Evolutionary conservation across 2,329 filamentous ascomycete genomes (phyloP), one percentile per base, ranked within the genome.

Genomic region (Geosmithia morbida): DNA sequence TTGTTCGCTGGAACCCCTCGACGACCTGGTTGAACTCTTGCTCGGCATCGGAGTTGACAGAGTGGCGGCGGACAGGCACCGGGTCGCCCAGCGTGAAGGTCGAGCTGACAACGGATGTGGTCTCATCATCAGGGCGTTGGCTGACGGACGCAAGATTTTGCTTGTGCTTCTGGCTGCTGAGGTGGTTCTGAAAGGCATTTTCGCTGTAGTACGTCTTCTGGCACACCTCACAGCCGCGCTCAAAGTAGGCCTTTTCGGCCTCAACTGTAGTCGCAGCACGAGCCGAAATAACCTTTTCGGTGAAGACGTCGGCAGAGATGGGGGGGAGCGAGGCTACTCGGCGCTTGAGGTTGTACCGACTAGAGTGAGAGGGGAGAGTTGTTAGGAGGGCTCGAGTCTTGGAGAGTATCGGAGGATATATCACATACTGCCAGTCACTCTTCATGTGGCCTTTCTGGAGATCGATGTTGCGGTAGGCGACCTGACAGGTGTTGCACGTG

Each of bases 401-500:
- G 11, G 18, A 44, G 13, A 44, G 13, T 11, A 37, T 11, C 11
- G 33, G 17, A 5, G 10, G 26, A 22, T 3, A 19, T 33, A n/a
- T 16, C 5, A 81, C 86, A 69, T 75, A 92, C 85, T 98, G 90
- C 92, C 92, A 98, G 69, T 98, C 92, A 57, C 84, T 92, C 65
- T 92, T 88, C 92, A 98, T 98, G 63, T 98, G 92, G 39, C 79
- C 82, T 62, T 92, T 83, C 68, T 98, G 92, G 48, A 94, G 75
- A 61, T 97, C 90, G 63, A 86, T 88, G 61, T 87, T 88, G 54
- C 90, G 83, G 68, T 97, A 98, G 46, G 90, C 92, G 56, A 98
- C 89, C 63, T 95, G 87, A 62, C 92, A 98, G 49, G 89, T 92
- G 66, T 97, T 98, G 79, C 92, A 98, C 48, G 90, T 97, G 68